Percentiles rank a stretch among this genome's conserved stretches.
Conservation (phyloP, 2,329 filamentous ascomycete genomes). For the Exophiala dermatitidis region DNA sequence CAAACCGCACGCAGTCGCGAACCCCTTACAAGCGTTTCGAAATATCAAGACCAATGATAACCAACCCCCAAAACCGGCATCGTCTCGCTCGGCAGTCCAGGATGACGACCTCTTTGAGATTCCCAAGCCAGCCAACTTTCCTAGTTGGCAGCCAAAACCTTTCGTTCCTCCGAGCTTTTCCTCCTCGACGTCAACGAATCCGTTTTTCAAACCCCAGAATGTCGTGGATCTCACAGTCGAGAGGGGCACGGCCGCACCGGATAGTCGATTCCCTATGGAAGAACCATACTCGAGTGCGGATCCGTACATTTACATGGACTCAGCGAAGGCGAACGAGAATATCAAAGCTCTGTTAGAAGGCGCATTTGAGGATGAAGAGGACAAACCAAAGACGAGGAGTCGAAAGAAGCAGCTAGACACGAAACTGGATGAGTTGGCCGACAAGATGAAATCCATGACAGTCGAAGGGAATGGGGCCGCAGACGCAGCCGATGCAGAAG, state of each 20-base stretch:
- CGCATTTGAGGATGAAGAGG: slow-evolving; percentile 46
- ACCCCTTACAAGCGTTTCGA: slow-evolving; percentile 20
- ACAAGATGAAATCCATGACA: slow-evolving; percentile 38
- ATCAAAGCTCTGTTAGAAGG: slow-evolving; percentile 47
- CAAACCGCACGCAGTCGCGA: slow-evolving; percentile 16
- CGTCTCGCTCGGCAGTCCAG: slow-evolving; percentile 3
- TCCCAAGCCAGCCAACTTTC: slow-evolving; percentile 42
- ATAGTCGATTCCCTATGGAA: slow-evolving; percentile 34
- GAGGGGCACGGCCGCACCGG: slow-evolving; percentile 43
- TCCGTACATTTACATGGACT: slow-evolving; percentile 45
- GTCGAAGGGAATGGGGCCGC: slow-evolving; percentile 33
- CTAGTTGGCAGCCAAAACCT: slow-evolving; percentile 43
- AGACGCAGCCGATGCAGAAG: slow-evolving; percentile 32
- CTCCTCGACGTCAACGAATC: slow-evolving; percentile 36
- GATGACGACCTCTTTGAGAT: slow-evolving; percentile 39
- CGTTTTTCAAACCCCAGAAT: slow-evolving; percentile 37
- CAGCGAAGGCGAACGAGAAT: slow-evolving; percentile 45
- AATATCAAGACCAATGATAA: slow-evolving; percentile 23
- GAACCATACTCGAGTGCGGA: slow-evolving; percentile 50
- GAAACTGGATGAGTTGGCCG: slow-evolving; percentile 38
- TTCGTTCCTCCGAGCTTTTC: slow-evolving; percentile 48
- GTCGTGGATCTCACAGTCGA: slow-evolving; percentile 45
- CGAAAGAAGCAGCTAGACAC: slow-evolving; percentile 36
- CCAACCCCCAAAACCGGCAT: slow-evolving; percentile 25
- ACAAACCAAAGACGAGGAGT: slow-evolving; percentile 33